Evolutionary conservation across 768 basidiomycete genomes (phyloP).

Genomic region (Mycena leptocephala): DNA sequence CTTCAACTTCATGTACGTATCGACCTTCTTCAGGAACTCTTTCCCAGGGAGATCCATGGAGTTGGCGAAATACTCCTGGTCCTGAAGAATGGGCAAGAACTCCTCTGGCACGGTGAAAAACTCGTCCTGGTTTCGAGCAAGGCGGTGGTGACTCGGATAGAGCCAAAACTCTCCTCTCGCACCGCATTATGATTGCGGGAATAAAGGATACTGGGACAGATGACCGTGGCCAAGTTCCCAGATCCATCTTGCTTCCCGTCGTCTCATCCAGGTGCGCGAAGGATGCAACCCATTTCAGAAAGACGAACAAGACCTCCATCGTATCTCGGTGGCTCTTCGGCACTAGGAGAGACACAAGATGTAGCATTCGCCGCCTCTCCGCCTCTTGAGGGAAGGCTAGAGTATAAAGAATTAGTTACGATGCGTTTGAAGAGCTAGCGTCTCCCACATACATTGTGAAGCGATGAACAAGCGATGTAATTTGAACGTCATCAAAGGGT

Average conservation of each 20-base stretch:
- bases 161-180: constrained; percentile 94
- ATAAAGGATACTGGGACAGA: constrained; percentile 98
- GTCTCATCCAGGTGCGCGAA: constrained; percentile 98
- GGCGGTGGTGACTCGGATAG: constrained; percentile 88
- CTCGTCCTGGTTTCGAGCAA: constrained; percentile 95
- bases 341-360: constrained; percentile 88
- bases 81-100: constrained; percentile 87
- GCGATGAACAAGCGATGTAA: constrained; percentile 91
- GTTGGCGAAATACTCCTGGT: constrained; percentile 93
- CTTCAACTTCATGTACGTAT: constrained; percentile 88
- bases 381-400: constrained; percentile 82
- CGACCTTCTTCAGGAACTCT: constrained; percentile 96
- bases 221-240: constrained; percentile 97
- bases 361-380: constrained; percentile 88
- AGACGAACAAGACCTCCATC: constrained; percentile 97
- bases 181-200: constrained; percentile 88
- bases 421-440: neutral
- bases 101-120: constrained; percentile 96
- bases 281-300: constrained; percentile 99
- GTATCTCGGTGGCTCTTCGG: constrained; percentile 97
- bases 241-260: constrained; percentile 98
- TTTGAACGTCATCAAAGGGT: constrained; percentile 96
- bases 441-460: constrained; percentile 80
- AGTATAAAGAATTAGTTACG: constrained; percentile 21
- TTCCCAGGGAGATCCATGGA: constrained; percentile 93